Evolutionary conservation across 2,329 filamentous ascomycete species (phyloP).

Genomic region (Fusarium guadeloupense): DNA sequence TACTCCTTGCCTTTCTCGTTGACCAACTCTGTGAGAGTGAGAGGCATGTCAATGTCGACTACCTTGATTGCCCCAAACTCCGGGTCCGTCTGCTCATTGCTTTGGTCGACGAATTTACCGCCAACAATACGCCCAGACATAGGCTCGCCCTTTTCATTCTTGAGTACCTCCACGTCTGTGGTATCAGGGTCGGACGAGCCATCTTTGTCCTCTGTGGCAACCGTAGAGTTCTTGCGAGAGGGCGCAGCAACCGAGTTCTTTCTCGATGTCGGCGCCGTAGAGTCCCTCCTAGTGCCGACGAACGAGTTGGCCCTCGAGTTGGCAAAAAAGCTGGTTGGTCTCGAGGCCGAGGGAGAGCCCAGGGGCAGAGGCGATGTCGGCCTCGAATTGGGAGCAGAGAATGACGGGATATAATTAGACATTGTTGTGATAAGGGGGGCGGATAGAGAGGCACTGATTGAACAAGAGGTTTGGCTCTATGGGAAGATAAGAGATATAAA

Average conservation of each 20-base stretch:
- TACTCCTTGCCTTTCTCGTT: conserved; percentile 34
- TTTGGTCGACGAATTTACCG: conserved; percentile 30
- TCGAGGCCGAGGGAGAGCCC: conserved; percentile 29
- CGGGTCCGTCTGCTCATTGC: conserved; percentile 21
- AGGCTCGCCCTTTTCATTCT: conserved; percentile 27
- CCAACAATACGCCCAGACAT: conserved; percentile 31
- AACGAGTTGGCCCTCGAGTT: conserved; percentile 34
- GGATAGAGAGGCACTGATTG: conserved; percentile 1
- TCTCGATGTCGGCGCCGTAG: conserved; percentile 4
- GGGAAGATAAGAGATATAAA: conserved; percentile 21
- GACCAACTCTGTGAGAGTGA: conserved; percentile 29
- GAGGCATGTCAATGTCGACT: conserved; percentile 35
- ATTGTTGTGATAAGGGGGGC: conserved; percentile 12
- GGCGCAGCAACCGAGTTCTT: conserved; percentile 20
- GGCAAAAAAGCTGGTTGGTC: conserved; percentile 36
- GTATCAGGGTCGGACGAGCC: conserved; percentile 24
- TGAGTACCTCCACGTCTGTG: conserved; percentile 25
- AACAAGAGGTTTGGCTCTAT: conserved; percentile 3
- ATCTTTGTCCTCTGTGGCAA: conserved; percentile 9
- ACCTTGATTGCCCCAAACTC: conserved; percentile 34
- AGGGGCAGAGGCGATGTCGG: conserved; percentile 30
- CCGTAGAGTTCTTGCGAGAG: conserved; percentile 21
- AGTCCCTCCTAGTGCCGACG: conserved; percentile 21
- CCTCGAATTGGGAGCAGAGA: conserved; percentile 36
- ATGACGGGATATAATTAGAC: conserved; percentile 37